Percentiles rank a stretch among this genome's conserved stretches.
Conservation (phyloP, 768 basidiomycete species). For the Mycena vitilis region DNA sequence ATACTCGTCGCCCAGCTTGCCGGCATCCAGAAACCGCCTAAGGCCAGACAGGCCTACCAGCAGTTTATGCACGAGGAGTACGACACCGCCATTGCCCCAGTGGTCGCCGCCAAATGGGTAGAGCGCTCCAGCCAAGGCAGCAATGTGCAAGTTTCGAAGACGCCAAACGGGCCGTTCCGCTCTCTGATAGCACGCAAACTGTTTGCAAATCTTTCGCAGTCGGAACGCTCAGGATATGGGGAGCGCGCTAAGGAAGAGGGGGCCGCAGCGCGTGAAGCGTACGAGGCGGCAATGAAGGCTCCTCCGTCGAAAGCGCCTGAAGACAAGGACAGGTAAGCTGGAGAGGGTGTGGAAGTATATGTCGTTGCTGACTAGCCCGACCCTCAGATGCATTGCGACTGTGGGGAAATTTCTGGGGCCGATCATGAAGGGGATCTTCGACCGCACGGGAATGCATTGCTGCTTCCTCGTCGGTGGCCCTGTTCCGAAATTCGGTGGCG, state of each 20-base stretch:
- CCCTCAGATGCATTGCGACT: too few species aligned
- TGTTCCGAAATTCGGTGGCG: too few species aligned
- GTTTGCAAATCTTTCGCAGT: neutral
- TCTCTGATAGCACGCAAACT: neutral
- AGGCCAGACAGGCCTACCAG: slow-evolving; percentile 14
- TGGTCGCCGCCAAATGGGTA: neutral
- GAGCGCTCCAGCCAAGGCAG: too few species aligned
- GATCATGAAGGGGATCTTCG: neutral
- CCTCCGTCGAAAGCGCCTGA: neutral
- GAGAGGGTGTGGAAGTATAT: too few species aligned
- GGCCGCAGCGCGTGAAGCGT: neutral
- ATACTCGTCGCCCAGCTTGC: neutral
- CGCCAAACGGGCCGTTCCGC: neutral
- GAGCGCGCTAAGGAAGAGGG: slow-evolving; percentile 5
- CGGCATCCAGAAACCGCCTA: neutral
- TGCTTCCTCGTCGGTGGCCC: too few species aligned
- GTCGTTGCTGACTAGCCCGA: too few species aligned
- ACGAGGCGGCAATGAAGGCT: neutral
- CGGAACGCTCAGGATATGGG: neutral
- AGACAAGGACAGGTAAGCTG: too few species aligned
- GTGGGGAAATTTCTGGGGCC: too few species aligned
- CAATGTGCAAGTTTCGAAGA: neutral
- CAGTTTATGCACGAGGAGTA: slow-evolving; percentile 15
- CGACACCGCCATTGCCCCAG: neutral
- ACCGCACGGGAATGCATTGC: neutral